Evolutionary conservation across 106 monocot species (phyloP).

Genomic region (Allium cepa): DNA sequence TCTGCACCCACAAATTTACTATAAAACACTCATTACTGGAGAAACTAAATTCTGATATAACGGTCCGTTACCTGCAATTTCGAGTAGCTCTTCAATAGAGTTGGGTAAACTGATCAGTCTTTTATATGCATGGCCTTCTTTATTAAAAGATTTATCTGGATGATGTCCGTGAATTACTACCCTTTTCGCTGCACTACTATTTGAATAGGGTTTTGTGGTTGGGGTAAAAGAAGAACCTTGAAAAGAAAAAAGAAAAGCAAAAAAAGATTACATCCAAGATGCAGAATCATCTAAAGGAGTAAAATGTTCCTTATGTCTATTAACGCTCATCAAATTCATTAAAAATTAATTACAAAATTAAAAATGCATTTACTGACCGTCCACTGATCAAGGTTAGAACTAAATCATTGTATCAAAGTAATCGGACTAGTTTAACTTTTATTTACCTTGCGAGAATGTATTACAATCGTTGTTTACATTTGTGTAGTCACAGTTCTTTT

Average conservation of each 20-base stretch:
- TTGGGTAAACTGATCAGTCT: constrained; percentile 49
- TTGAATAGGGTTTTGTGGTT: neutral
- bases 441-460: constrained; percentile 3
- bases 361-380: too few relatives aligned
- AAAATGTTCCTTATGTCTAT: too few relatives aligned
- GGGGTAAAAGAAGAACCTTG: too few relatives aligned
- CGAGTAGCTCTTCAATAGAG: constrained; percentile 49
- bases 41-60: neutral
- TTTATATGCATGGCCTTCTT: neutral
- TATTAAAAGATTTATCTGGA: constrained; percentile 22
- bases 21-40: neutral
- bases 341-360: too few relatives aligned
- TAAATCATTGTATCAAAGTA: neutral
- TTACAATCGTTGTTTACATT: neutral
- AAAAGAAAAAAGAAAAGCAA: too few relatives aligned
- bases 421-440: neutral
- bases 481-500: neutral
- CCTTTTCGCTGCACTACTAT: constrained; percentile 14
- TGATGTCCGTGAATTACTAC: constrained; percentile 49
- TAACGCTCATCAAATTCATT: too few relatives aligned
- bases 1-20: constrained; percentile 25
- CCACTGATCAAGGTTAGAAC: too few relatives aligned
- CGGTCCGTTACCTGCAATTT: constrained; percentile 42
- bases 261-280: too few relatives aligned
- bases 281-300: too few relatives aligned